These are phyloP conservation scores for Oryza brachyantha DNA, from an alignment of 176 grass and related monocot genomes.

Conservation along the genomic window DNA sequence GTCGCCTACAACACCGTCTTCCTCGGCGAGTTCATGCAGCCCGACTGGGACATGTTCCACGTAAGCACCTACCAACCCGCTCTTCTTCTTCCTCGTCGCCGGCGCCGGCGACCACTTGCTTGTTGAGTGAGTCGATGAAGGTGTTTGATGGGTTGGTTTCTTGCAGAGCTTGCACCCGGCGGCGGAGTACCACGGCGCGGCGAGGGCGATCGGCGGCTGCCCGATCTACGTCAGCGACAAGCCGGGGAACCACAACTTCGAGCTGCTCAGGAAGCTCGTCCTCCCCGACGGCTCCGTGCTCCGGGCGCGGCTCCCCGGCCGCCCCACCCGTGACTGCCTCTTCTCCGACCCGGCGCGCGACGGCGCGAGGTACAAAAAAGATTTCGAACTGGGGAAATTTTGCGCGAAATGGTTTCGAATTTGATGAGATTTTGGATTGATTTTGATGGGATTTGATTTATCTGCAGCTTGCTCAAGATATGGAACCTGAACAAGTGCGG, in stretches of 20 bases:
- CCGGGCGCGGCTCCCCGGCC: conserved; percentile 56
- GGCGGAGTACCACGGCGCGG: conserved; percentile 81
- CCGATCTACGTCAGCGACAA: conserved; percentile 79
- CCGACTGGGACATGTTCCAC: conserved; percentile 97
- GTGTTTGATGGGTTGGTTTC: background rate
- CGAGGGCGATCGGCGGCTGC: conserved; percentile 58
- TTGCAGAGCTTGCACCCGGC: conserved; percentile 70
- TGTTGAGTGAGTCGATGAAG: no score
- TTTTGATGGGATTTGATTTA: background rate
- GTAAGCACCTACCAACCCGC: conserved; percentile 15
- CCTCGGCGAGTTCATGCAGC: conserved; percentile 90
- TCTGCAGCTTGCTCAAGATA: conserved; percentile 72
- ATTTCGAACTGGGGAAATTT: background rate
- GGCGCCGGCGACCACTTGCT: no score
- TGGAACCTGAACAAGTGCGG: conserved; percentile 74
- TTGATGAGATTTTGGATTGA: background rate
- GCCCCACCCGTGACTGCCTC: conserved; percentile 76
- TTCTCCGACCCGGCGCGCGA: conserved; percentile 80
- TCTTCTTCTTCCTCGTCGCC: no score
- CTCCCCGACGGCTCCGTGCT: conserved; percentile 80
- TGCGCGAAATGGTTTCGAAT: background rate
- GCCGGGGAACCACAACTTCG: conserved; percentile 78
- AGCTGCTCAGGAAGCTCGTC: conserved; percentile 68
- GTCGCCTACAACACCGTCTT: conserved; percentile 83
- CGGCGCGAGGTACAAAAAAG: conserved; percentile 42